These are phyloP conservation scores for Apiotrichum montevideense DNA, from an alignment of 1,284 basidiomycete genomes.

Conservation along the genomic window DNA sequence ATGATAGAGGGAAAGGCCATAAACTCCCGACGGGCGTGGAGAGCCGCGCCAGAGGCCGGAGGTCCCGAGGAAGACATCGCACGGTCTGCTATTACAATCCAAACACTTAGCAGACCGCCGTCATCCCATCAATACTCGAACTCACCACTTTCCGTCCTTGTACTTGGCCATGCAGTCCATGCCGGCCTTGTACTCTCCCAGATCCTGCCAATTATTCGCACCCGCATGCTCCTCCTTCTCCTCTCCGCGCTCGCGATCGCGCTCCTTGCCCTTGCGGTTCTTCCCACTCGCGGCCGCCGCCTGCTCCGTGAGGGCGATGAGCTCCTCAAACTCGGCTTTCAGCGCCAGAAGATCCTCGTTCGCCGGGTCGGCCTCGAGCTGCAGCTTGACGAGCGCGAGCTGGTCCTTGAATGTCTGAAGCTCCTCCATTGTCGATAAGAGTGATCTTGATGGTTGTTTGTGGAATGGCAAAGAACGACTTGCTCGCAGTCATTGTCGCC, in stretches of 20 bases:
- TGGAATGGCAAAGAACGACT: background rate
- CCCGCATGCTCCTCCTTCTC: conserved; percentile 3
- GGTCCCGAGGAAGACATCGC: too few species aligned
- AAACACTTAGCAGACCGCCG: too few species aligned
- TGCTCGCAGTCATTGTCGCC: too few species aligned
- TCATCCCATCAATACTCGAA: too few species aligned
- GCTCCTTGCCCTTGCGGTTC: conserved; percentile 8
- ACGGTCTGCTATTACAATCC: too few species aligned
- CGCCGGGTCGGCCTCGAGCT: conserved; percentile 72
- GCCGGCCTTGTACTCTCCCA: conserved; percentile 57
- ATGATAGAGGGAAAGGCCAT: background rate
- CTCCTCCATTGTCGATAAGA: conserved; percentile 46
- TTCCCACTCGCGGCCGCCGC: conserved; percentile 43
- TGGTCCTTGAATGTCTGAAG: conserved; percentile 80
- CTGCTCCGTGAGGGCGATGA: conserved; percentile 77
- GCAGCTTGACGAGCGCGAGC: conserved; percentile 81
- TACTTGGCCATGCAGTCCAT: conserved; percentile 92
- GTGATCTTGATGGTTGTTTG: too few species aligned
- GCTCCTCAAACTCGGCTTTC: conserved; percentile 76
- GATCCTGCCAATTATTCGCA: conserved; percentile 30
- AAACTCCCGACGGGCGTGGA: too few species aligned
- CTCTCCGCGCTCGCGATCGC: conserved; percentile 12
- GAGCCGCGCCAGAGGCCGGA: too few species aligned
- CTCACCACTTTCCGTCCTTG: conserved; percentile 68
- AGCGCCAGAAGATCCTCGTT: conserved; percentile 66